Evolutionary conservation across 2,329 filamentous ascomycete genomes (phyloP).

Genomic region (Talaromyces pinophilus): DNA sequence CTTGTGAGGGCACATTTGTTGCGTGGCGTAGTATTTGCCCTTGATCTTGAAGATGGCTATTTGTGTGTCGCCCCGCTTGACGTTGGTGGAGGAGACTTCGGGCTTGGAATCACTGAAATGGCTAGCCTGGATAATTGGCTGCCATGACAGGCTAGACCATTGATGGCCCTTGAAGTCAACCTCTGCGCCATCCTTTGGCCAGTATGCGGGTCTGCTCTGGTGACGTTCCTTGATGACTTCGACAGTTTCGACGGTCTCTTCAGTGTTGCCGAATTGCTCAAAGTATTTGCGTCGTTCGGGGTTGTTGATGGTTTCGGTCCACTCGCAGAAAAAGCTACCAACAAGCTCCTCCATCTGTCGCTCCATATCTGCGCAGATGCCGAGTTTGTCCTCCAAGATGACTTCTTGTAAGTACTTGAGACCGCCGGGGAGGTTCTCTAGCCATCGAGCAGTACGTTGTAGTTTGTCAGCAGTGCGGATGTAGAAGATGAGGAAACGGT

Average conservation of each 20-base stretch:
- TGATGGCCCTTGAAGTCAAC: slow-evolving; percentile 71
- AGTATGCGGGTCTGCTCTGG: slow-evolving; percentile 73
- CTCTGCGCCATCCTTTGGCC: slow-evolving; percentile 67
- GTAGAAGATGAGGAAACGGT: slow-evolving; percentile 90
- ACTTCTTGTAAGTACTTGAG: slow-evolving; percentile 81
- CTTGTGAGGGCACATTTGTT: slow-evolving; percentile 95
- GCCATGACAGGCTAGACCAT: slow-evolving; percentile 71
- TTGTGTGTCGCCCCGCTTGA: slow-evolving; percentile 88
- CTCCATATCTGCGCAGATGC: slow-evolving; percentile 81
- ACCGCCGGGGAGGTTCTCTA: slow-evolving; percentile 80
- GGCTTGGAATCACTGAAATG: slow-evolving; percentile 58
- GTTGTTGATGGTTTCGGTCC: slow-evolving; percentile 76
- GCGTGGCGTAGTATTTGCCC: slow-evolving; percentile 78
- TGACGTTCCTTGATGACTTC: slow-evolving; percentile 72
- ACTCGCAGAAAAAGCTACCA: slow-evolving; percentile 84
- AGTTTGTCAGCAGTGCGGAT: slow-evolving; percentile 89
- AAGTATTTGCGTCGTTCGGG: slow-evolving; percentile 70
- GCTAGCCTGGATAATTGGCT: slow-evolving; percentile 70
- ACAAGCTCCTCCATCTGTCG: slow-evolving; percentile 85
- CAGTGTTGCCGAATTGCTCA: slow-evolving; percentile 80
- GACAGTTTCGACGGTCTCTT: slow-evolving; percentile 67
- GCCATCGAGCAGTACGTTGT: slow-evolving; percentile 84
- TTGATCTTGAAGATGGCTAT: slow-evolving; percentile 82
- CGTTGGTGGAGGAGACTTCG: slow-evolving; percentile 65
- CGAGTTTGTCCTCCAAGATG: slow-evolving; percentile 79